Conservation (phyloP, 768 basidiomycete species). For the Calocybe cyanea region DNA sequence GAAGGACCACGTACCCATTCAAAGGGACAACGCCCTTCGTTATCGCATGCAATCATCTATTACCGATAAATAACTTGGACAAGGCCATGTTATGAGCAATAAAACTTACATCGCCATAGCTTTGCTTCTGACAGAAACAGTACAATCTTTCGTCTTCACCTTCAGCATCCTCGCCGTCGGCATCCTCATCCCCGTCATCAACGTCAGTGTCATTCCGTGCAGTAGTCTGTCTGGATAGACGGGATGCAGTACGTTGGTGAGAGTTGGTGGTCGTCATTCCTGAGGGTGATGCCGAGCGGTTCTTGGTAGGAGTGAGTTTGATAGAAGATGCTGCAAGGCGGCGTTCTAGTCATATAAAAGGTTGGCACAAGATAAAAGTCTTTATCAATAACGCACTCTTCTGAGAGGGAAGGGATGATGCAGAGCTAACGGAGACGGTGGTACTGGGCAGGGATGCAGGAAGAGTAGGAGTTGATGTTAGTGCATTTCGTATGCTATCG, state of each 20-base stretch:
- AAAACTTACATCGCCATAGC: constrained; percentile 44
- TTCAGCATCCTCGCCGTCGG: constrained; percentile 36
- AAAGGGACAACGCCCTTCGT: constrained; percentile 56
- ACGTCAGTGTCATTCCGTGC: constrained; percentile 30
- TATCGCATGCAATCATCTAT: constrained; percentile 73
- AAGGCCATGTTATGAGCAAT: constrained; percentile 2
- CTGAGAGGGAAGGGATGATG: constrained; percentile 26
- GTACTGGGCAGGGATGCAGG: constrained; percentile 20
- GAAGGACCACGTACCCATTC: constrained; percentile 57
- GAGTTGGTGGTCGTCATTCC: constrained; percentile 25
- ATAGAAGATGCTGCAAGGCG: constrained; percentile 37
- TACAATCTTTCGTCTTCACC: constrained; percentile 47
- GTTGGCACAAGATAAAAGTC: not conserved
- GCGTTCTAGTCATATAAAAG: constrained; percentile 28
- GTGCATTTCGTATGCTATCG: constrained; percentile 40
- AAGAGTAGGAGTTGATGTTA: constrained; percentile 28
- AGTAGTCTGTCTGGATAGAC: constrained; percentile 42
- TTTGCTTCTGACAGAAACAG: constrained; percentile 50
- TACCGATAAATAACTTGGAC: too few relatives aligned
- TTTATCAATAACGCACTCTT: constrained; percentile 33
- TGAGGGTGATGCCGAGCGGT: constrained; percentile 43
- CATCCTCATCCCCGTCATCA: constrained; percentile 41
- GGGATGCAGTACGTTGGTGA: constrained; percentile 37
- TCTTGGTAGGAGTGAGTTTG: constrained; percentile 38
- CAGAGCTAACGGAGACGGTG: constrained; percentile 15